phyloP scores from a whole-genome alignment of 2,329 filamentous ascomycete species.

The Trichothecium roseum region DNA sequence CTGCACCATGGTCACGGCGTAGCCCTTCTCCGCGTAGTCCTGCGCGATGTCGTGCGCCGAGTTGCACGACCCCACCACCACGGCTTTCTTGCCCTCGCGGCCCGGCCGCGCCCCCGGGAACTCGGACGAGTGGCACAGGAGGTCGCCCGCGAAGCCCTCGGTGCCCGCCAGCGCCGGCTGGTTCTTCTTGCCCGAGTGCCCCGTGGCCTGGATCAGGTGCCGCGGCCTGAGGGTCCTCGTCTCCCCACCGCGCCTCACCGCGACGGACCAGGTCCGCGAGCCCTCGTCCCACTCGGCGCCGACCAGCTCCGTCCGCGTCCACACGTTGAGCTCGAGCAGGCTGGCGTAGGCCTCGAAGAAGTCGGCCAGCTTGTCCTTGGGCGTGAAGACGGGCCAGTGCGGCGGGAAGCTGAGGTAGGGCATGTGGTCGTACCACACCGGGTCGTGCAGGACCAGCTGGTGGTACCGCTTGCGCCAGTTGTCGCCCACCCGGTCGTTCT shows the following conservation, averaged over 20 bases:
- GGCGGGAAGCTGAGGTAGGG: conserved; percentile 55
- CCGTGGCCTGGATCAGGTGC: conserved; percentile 58
- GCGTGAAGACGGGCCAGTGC: conserved; percentile 59
- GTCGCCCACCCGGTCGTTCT: conserved; percentile 47
- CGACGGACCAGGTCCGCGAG: conserved; percentile 42
- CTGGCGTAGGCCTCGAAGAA: conserved; percentile 58
- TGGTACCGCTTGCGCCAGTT: conserved; percentile 55
- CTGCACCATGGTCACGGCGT: conserved; percentile 60
- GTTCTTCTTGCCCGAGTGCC: conserved; percentile 57
- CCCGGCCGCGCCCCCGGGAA: conserved; percentile 41
- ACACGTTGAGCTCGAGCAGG: conserved; percentile 58
- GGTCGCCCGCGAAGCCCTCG: conserved; percentile 44
- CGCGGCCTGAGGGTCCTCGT: conserved; percentile 47
- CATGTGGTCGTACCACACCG: conserved; percentile 51
- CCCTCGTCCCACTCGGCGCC: conserved; percentile 38
- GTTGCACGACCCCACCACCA: conserved; percentile 60
- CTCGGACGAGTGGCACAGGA: conserved; percentile 52
- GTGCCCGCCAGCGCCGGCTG: conserved; percentile 47
- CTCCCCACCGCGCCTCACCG: conserved; percentile 40
- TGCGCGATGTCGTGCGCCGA: conserved; percentile 61
- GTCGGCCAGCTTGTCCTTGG: conserved; percentile 61
- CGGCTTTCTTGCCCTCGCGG: conserved; percentile 44
- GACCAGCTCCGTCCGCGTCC: conserved; percentile 42
- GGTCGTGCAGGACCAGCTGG: conserved; percentile 58
- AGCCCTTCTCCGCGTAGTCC: conserved; percentile 56